These are phyloP conservation scores for Umbelopsis sp. DNA, from an alignment of 192 early-diverging fungal genomes.

Conservation along the genomic window DNA sequence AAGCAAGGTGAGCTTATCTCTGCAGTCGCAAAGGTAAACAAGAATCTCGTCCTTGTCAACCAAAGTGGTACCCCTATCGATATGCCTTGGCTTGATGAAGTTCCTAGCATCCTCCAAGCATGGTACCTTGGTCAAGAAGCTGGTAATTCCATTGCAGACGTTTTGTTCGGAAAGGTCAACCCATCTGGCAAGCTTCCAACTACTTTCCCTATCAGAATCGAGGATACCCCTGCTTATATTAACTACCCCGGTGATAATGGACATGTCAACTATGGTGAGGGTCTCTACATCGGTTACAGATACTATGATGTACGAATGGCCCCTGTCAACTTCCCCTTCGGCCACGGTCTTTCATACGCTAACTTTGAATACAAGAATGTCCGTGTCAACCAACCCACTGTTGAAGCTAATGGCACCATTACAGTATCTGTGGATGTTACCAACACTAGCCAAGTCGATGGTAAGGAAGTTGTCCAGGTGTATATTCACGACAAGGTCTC, in stretches of 20 bases:
- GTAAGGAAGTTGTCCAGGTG: slow-evolving; percentile 53
- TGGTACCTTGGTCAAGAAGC: slow-evolving; percentile 57
- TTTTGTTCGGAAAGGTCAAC: slow-evolving; percentile 53
- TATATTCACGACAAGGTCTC: slow-evolving; percentile 51
- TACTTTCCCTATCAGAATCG: slow-evolving; percentile 49
- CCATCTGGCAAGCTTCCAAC: slow-evolving; percentile 55
- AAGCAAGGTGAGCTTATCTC: slow-evolving; percentile 21
- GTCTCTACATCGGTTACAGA: slow-evolving; percentile 28
- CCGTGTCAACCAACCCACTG: slow-evolving; percentile 16
- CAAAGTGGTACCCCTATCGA: slow-evolving; percentile 22
- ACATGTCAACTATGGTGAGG: slow-evolving; percentile 28
- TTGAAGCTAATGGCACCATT: slow-evolving; percentile 35
- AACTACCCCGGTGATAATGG: slow-evolving; percentile 30
- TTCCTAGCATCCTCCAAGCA: slow-evolving; percentile 44
- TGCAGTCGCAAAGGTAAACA: slow-evolving; percentile 17
- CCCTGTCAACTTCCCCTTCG: slow-evolving; percentile 52
- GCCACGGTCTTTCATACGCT: slow-evolving; percentile 54
- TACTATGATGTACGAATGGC: slow-evolving; percentile 25
- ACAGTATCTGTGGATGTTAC: slow-evolving; percentile 38
- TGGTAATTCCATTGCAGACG: slow-evolving; percentile 54
- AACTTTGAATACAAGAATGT: slow-evolving; percentile 48
- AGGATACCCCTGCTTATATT: slow-evolving; percentile 33
- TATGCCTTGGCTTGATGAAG: slow-evolving; percentile 23
- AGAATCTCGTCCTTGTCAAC: slow-evolving; percentile 25
- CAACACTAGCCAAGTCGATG: slow-evolving; percentile 41